Conservation (phyloP, 148 eudicot species). For the Polygonum maritimum region DNA sequence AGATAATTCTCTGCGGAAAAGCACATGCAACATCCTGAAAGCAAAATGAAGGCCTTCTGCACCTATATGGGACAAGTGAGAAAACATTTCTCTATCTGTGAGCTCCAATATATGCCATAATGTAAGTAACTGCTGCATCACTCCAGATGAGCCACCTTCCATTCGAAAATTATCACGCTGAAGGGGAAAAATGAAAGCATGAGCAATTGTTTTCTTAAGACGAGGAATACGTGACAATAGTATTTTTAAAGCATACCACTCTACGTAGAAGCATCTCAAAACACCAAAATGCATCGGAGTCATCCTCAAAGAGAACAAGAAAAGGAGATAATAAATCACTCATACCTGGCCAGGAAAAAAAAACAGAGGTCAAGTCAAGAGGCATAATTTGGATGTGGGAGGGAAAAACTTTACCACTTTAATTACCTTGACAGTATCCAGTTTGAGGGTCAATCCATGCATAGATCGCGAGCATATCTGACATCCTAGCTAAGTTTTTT, state of each 20-base stretch:
- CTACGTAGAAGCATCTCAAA: conserved; percentile 96
- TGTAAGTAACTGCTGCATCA: conserved; percentile 89
- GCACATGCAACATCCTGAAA: conserved; percentile 91
- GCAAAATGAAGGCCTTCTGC: conserved; percentile 99
- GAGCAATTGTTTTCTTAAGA: neutral
- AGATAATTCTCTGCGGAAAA: conserved; percentile 89
- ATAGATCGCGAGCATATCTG: conserved; percentile 97
- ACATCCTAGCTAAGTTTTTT: conserved; percentile 92
- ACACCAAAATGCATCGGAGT: conserved; percentile 99
- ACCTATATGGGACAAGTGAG: conserved; percentile 78
- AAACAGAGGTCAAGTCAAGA: neutral
- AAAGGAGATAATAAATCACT: conserved; percentile 96
- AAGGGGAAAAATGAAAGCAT: neutral
- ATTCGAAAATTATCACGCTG: conserved; percentile 90
- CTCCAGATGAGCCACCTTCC: conserved; percentile 84
- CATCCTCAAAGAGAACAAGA: conserved; percentile 87
- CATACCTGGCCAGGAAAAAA: conserved; percentile 56
- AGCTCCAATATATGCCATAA: conserved; percentile 79
- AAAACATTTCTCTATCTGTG: conserved; percentile 78
- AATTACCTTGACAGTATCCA: conserved; percentile 94
- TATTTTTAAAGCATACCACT: conserved; percentile 39
- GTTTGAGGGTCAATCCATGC: conserved; percentile 99
- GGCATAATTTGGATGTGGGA: neutral
- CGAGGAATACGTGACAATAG: neutral
- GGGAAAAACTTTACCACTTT: neutral